These are phyloP conservation scores for Penicillium ochrochloron DNA, from an alignment of 495 filamentous ascomycete genomes.

Conservation along the genomic window DNA sequence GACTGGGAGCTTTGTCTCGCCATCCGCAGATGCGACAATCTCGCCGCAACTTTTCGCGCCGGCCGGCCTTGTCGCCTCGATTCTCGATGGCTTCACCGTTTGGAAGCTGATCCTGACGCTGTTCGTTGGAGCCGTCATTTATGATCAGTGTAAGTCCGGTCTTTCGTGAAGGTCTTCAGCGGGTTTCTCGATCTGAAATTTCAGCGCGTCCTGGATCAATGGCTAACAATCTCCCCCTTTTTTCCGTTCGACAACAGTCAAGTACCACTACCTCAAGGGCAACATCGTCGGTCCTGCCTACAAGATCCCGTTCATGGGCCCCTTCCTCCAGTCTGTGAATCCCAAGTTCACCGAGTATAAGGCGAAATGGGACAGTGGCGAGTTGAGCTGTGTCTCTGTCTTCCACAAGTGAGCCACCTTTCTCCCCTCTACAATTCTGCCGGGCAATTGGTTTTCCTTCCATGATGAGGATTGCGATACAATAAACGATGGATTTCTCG, in stretches of 20 bases:
- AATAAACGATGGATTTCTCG: background rate
- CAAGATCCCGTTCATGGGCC: constrained; percentile 95
- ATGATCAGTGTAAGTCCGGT: constrained; percentile 77
- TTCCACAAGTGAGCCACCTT: constrained; percentile 87
- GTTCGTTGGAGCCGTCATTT: constrained; percentile 71
- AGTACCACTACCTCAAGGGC: constrained; percentile 85
- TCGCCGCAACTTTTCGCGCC: constrained; percentile 50
- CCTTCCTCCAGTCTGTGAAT: constrained; percentile 89
- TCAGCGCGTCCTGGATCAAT: constrained; percentile 13
- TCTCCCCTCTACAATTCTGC: background rate
- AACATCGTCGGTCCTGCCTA: constrained; percentile 78
- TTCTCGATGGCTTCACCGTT: constrained; percentile 60
- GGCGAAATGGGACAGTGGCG: constrained; percentile 88
- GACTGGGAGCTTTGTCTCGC: constrained; percentile 78
- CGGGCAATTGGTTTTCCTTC: background rate
- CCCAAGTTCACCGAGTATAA: constrained; percentile 91
- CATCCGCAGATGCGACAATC: constrained; percentile 68
- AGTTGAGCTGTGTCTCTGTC: constrained; percentile 94
- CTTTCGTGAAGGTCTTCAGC: background rate
- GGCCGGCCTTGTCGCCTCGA: constrained; percentile 44
- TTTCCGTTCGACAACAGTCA: constrained; percentile 57
- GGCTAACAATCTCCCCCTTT: constrained; percentile 2
- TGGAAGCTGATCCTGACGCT: constrained; percentile 69
- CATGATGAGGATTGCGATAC: background rate
- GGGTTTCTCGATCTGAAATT: background rate